These are phyloP conservation scores for Cladophialophora bantiana DNA, from an alignment of 2,329 filamentous ascomycete species.

Conservation along the genomic window DNA sequence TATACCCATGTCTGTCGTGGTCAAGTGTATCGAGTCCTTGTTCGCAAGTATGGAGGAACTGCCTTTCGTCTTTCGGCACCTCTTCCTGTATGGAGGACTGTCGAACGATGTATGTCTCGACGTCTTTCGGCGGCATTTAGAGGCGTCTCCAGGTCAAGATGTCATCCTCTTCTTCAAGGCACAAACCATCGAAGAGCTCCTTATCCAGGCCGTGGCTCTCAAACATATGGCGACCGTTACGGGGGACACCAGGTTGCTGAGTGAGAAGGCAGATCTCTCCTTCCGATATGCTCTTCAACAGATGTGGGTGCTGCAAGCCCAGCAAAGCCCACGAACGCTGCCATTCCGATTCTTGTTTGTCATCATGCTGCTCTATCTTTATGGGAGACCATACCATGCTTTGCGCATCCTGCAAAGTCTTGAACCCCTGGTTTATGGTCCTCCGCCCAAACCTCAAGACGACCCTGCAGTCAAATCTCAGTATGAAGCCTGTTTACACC, in stretches of 20 bases:
- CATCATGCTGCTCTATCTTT: slow-evolving; percentile 21
- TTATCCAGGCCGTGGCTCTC: slow-evolving; percentile 17
- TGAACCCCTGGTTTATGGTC: slow-evolving; percentile 17
- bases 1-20: slow-evolving; percentile 5
- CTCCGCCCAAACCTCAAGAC: slow-evolving; percentile 12
- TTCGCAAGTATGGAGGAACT: slow-evolving; percentile 12
- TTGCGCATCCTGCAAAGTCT: slow-evolving; percentile 18
- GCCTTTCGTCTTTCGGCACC: slow-evolving; percentile 21
- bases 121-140: slow-evolving; percentile 4
- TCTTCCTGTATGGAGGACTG: slow-evolving; percentile 20
- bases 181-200: slow-evolving; percentile 19
- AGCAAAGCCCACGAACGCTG: slow-evolving; percentile 19
- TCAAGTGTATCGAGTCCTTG: slow-evolving; percentile 16
- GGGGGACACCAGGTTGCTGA: background rate
- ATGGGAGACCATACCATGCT: slow-evolving; percentile 19
- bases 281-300: slow-evolving; percentile 20
- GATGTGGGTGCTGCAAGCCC: slow-evolving; percentile 16
- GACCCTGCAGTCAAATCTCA: slow-evolving; percentile 6
- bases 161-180: slow-evolving; percentile 11
- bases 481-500: slow-evolving; percentile 20
- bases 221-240: slow-evolving; percentile 7
- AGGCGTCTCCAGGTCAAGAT: background rate
- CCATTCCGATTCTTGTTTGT: slow-evolving; percentile 22
- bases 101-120: slow-evolving; percentile 13
- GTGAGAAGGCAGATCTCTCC: slow-evolving; percentile 18